phyloP scores from a whole-genome alignment of 768 basidiomycete genomes.

The Lyophyllum shimeji region DNA sequence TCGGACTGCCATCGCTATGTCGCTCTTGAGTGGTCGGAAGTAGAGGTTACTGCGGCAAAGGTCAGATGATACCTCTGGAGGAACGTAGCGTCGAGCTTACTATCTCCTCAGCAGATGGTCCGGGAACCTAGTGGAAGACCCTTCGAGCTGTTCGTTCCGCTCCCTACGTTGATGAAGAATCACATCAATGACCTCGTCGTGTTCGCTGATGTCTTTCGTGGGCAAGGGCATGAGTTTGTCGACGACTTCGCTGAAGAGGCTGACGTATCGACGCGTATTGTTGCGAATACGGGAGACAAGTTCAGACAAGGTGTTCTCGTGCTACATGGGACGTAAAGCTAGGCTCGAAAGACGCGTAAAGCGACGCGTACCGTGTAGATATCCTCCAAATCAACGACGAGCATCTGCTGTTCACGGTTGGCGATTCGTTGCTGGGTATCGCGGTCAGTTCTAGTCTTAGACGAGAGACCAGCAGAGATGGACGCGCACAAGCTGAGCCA shows the following conservation, averaged over 20 bases:
- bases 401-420: conserved; percentile 89
- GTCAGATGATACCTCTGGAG: conserved; percentile 15
- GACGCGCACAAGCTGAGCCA: conserved; percentile 73
- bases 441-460: conserved; percentile 9
- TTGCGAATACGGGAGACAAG: conserved; percentile 76
- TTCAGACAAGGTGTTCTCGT: conserved; percentile 68
- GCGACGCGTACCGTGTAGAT: conserved; percentile 58
- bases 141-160: conserved; percentile 80
- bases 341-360: neutral
- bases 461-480: conserved; percentile 23
- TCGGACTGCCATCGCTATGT: conserved; percentile 83
- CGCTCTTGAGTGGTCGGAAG: conserved; percentile 82
- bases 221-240: conserved; percentile 89
- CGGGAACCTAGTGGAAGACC: conserved; percentile 78
- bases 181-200: conserved; percentile 95
- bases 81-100: conserved; percentile 51
- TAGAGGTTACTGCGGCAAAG: conserved; percentile 75
- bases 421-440: conserved; percentile 79
- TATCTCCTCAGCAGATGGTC: conserved; percentile 92
- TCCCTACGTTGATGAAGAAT: conserved; percentile 93
- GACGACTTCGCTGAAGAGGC: conserved; percentile 85
- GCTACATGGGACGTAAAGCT: conserved; percentile 38
- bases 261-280: conserved; percentile 89
- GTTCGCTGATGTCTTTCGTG: conserved; percentile 85
- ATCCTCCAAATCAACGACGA: conserved; percentile 89